Percentiles rank a stretch among this genome's conserved stretches.
Evolutionary conservation across 2,329 filamentous ascomycete genomes (phyloP).

Genomic region (Fusarium goolgardi): DNA sequence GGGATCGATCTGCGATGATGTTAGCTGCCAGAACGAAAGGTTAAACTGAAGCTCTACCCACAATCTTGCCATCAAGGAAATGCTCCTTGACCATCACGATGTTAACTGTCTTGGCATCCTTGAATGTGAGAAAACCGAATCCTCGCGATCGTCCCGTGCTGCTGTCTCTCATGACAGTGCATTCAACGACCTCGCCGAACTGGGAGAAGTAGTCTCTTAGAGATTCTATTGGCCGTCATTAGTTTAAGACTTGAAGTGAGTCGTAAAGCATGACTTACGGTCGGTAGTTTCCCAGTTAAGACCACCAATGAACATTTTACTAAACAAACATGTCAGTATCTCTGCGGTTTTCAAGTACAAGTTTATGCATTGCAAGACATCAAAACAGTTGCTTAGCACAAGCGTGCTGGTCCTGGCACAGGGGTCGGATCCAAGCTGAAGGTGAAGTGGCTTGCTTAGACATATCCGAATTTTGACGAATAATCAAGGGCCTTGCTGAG

Average conservation of each 20-base stretch:
- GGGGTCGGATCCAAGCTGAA: constrained; percentile 26
- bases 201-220: constrained; percentile 97
- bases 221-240: constrained; percentile 73
- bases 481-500: constrained; percentile 5
- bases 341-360: constrained; percentile 2
- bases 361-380: constrained; percentile 16
- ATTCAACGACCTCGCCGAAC: constrained; percentile 96
- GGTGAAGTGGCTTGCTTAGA: constrained; percentile 42
- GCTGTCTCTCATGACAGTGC: constrained; percentile 99
- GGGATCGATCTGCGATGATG: constrained; percentile 81
- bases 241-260: constrained; percentile 9
- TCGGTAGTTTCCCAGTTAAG: constrained; percentile 99
- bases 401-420: constrained; percentile 19
- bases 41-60: constrained; percentile 61
- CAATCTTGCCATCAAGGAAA: constrained; percentile 97
- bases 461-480: constrained; percentile 18
- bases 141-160: constrained; percentile 92
- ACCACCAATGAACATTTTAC: constrained; percentile 99
- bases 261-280: constrained; percentile 69
- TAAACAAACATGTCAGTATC: constrained; percentile 57
- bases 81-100: constrained; percentile 99
- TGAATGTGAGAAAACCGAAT: constrained; percentile 98
- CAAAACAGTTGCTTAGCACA: constrained; percentile 16
- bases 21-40: constrained; percentile 37
- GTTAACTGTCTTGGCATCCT: constrained; percentile 96